A percentile compares a stretch with the other conserved stretches of the same genome.
Evolutionary conservation across 768 basidiomycete genomes (phyloP).

Genomic region (Boletellus ananiceps): DNA sequence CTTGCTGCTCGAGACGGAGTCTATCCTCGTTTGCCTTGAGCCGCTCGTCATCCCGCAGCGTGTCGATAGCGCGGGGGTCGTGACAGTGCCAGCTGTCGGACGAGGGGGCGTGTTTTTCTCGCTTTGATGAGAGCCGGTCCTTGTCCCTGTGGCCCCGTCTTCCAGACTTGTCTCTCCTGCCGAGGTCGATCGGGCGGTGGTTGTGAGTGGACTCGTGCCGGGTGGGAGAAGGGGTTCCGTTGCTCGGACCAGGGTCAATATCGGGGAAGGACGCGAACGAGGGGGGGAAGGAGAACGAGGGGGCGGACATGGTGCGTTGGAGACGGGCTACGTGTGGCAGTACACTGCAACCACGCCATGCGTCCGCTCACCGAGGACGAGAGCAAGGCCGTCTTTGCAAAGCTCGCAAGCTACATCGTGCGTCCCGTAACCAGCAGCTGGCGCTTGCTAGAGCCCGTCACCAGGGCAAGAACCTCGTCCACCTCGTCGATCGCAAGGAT

Average conservation of each 20-base stretch:
- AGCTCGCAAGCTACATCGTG: slow-evolving; percentile 96
- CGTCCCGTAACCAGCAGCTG: slow-evolving; percentile 22
- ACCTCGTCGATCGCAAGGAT: slow-evolving; percentile 90
- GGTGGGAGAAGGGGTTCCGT: slow-evolving; percentile 15
- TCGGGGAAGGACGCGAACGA: slow-evolving; percentile 72
- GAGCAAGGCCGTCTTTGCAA: slow-evolving; percentile 92
- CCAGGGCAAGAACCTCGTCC: slow-evolving; percentile 93
- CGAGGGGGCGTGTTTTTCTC: slow-evolving; percentile 28
- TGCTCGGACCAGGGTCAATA: slow-evolving; percentile 42
- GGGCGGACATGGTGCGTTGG: slow-evolving; percentile 39
- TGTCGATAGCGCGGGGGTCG: slow-evolving; percentile 10
- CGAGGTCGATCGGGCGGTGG: slow-evolving; percentile 9
- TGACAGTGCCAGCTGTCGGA: slow-evolving; percentile 23
- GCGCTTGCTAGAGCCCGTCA: not conserved
- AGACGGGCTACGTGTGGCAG: slow-evolving; percentile 3
- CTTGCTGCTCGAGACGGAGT: slow-evolving; percentile 18
- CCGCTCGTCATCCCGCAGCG: slow-evolving; percentile 28
- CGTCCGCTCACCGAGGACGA: slow-evolving; percentile 96
- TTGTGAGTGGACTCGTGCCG: slow-evolving; percentile 15
- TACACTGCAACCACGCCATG: slow-evolving; percentile 46
- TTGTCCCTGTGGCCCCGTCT: slow-evolving; percentile 26
- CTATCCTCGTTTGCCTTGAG: slow-evolving; percentile 35
- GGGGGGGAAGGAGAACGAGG: slow-evolving; percentile 60
- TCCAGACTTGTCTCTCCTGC: slow-evolving; percentile 17
- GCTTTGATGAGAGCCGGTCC: slow-evolving; percentile 27